Evolutionary conservation across 495 filamentous ascomycete genomes (phyloP), one percentile per base, ranked within the genome.

Genomic region (Friedmanniomyces simplex): DNA sequence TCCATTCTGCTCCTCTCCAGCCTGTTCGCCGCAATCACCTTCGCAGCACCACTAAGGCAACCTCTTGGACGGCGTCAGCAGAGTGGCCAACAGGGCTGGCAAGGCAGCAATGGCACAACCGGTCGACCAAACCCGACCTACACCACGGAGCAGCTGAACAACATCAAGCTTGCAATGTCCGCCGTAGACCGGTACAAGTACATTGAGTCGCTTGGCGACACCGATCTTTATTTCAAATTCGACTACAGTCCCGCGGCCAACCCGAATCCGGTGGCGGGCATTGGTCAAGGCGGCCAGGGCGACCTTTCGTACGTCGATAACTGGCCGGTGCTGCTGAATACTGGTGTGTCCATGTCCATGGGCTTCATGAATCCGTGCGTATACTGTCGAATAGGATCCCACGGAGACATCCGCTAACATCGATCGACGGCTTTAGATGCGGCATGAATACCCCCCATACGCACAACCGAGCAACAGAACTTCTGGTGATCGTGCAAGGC

Each of bases 361-460:
- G 53, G 53, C 53, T 55, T 55, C 53, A 26, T 55, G 22, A 54
- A 54, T 24, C 49, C 49, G 28, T 32, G 28, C 28, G 28, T 32
- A 32, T 4, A 3, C 3, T 32, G 28, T 32, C 28, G 14, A n/a
- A 13, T 16, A 3, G 14, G 16, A n/a, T 5, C 5, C 5, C 3
- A 16, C 16, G 2, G 14, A n/a, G 20, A 43, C 20, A 13, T 43
- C 14, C 41, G 14, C 39, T 43, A 16, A 20, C 39, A 6, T n/a
- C 14, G 39, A 43, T 6, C 5, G 39, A 43, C 18, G 39, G 3
- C 39, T 6, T 20, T 43, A 43, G 39, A 47, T 54, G 75, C 59
- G 72, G 72, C 54, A 73, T 78, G 60, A 76, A 77, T 57, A 72
- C 72, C 4, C 71, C 75, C 22, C 76, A 78, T 62, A 66, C 75